phyloP scores from a whole-genome alignment of 768 basidiomycete genomes.

The Scleroderma bovista region DNA sequence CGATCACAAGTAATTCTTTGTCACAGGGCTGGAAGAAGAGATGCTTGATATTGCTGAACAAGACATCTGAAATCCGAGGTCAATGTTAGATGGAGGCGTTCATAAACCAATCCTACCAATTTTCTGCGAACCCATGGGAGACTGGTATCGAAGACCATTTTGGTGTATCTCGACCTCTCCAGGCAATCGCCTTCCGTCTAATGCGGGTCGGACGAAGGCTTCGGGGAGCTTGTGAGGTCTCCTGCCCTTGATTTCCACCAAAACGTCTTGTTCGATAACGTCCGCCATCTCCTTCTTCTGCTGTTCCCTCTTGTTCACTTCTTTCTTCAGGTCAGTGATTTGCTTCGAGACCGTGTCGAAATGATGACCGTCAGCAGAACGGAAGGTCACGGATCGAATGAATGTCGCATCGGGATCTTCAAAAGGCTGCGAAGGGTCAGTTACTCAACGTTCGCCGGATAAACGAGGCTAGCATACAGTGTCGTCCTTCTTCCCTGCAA shows the following conservation, averaged over 20 bases:
- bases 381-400: conserved; percentile 91
- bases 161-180: conserved; percentile 99
- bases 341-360: conserved; percentile 86
- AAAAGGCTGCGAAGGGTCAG: conserved; percentile 58
- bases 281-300: conserved; percentile 99
- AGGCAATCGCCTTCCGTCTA: conserved; percentile 91
- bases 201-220: conserved; percentile 87
- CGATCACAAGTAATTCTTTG: conserved; percentile 88
- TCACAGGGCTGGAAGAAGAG: conserved; percentile 99
- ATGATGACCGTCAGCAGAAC: conserved; percentile 83
- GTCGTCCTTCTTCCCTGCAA: conserved; percentile 97
- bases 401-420: conserved; percentile 97
- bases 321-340: conserved; percentile 94
- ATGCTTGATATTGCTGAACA: conserved; percentile 97
- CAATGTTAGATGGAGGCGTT: background rate
- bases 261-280: conserved; percentile 89
- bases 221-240: conserved; percentile 84
- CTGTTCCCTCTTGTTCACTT: conserved; percentile 93
- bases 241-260: conserved; percentile 85
- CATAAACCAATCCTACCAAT: conserved; percentile 55
- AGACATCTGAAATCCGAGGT: conserved; percentile 53
- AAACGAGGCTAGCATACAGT: conserved; percentile 48
- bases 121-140: conserved; percentile 81
- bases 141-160: conserved; percentile 92
- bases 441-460: conserved; percentile 4